Evolutionary conservation across 345 rosid species (phyloP), one percentile per base, ranked within the genome.

Genomic region (Salix koriyanagi): DNA sequence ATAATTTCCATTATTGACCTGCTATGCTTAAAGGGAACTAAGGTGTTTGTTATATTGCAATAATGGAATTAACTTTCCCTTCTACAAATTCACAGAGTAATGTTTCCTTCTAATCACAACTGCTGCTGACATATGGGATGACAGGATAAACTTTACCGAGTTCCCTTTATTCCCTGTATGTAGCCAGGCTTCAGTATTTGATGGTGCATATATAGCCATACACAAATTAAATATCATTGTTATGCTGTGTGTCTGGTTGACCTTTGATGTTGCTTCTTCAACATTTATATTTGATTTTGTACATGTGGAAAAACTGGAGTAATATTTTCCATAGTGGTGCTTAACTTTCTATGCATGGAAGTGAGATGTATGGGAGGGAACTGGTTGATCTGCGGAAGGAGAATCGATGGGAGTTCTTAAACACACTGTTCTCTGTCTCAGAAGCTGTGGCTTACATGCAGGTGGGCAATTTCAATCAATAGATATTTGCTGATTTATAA

Each of bases 391-490:
- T 95, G 75, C 94, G 98, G 79, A 95, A 93, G 79, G 91, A 92
- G 85, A 86, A 82, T 75, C 94, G 90, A 56, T 94, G 97, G 98
- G 97, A 84, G 80, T 94, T 94, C 79, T 92, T 94, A 79, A 92
- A 94, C 80, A 94, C 98, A 4, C 83, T 94, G 25, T 94, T 94
- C 83, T 94, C 98, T 52, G 98, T 94, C 76, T 94, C 98, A 52
- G 98, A 94, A 84, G 98, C 95, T 69, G 92, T 94, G 79, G 97
- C 97, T 44, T 94, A 84, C 82, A 91, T 92, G 90, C 97, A 94
- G 95, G 98, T 92, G 82, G 67, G 54, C 60, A 46, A 50, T 28
- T 37, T 26, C 65, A 34, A 23, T 58, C 64, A 26, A 58, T 58
- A 58, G 15, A 23, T 3, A 9, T 58, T 58, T 58, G 28, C 64